These are phyloP conservation scores for Saccharomycopsis hybrid DNA, from an alignment of 1,139 yeast genomes.

Conservation along the genomic window DNA sequence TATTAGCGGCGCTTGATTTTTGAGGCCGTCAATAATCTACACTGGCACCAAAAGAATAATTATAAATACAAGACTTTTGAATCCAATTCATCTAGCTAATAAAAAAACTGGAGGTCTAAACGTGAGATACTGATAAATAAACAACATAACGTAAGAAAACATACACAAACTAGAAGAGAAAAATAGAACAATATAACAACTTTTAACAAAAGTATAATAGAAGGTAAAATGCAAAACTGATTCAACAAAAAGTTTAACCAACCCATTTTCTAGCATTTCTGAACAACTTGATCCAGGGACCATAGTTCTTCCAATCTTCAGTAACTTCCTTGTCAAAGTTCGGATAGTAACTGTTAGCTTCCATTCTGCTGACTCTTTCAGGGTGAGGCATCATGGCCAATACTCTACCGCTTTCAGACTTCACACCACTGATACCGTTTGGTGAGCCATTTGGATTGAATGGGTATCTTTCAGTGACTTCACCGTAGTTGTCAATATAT, in stretches of 20 bases:
- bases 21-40: no score
- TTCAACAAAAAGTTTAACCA: conserved; percentile 29
- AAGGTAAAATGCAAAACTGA: neutral
- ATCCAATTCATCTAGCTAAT: no score
- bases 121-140: no score
- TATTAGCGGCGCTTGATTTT: no score
- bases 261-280: conserved; percentile 96
- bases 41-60: no score
- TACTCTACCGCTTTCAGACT: conserved; percentile 88
- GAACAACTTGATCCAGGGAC: conserved; percentile 95
- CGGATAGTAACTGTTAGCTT: conserved; percentile 90
- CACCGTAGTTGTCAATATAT: conserved; percentile 88
- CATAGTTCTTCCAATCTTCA: conserved; percentile 57
- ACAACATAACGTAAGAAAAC: no score
- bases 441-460: conserved; percentile 97
- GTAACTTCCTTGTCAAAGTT: conserved; percentile 41
- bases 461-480: conserved; percentile 76
- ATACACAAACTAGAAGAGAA: no score
- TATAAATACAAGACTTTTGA: no score
- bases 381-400: conserved; percentile 99
- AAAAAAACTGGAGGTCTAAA: no score
- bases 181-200: no score
- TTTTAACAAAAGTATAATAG: neutral
- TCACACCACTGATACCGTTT: conserved; percentile 86
- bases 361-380: conserved; percentile 85